Conservation (phyloP, 495 filamentous ascomycete species). For the Penicillium coffeae region DNA sequence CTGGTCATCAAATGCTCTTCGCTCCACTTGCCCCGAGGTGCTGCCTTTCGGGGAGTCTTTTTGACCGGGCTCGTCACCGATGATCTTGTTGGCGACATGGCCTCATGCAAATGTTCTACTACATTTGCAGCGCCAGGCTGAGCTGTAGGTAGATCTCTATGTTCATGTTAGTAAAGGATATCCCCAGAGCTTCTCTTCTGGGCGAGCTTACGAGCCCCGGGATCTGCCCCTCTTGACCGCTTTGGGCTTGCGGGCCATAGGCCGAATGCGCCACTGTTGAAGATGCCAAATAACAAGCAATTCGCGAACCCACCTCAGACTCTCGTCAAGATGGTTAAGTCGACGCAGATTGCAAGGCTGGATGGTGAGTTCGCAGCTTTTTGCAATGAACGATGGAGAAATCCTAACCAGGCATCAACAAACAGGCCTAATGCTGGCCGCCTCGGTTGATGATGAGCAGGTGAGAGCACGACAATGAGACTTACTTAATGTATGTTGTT, state of each 20-base stretch:
- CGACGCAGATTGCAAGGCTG: constrained; percentile 88
- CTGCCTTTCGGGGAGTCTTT: constrained; percentile 31
- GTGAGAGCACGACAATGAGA: constrained; percentile 30
- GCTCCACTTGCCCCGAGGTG: constrained; percentile 35
- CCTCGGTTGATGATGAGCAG: constrained; percentile 89
- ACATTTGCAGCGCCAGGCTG: constrained; percentile 19
- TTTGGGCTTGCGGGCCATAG: constrained; percentile 31
- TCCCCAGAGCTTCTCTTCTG: not conserved
- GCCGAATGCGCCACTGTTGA: constrained; percentile 11
- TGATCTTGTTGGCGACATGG: constrained; percentile 19
- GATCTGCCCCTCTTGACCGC: constrained; percentile 38
- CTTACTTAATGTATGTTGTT: not conserved
- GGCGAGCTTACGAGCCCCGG: constrained; percentile 12
- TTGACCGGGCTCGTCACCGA: constrained; percentile 26
- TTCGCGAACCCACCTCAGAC: not conserved
- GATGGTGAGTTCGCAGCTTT: constrained; percentile 60
- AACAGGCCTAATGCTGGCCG: constrained; percentile 86
- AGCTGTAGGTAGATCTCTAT: not conserved
- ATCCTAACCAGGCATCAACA: constrained; percentile 23
- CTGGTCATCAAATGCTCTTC: constrained; percentile 54
- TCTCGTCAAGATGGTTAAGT: constrained; percentile 72
- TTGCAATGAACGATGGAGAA: not conserved
- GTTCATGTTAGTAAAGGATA: not conserved
- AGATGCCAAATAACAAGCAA: constrained; percentile 12
- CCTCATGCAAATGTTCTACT: constrained; percentile 14